phyloP scores from a whole-genome alignment of 306 rosid genomes.

The Astragalus membranaceus region DNA sequence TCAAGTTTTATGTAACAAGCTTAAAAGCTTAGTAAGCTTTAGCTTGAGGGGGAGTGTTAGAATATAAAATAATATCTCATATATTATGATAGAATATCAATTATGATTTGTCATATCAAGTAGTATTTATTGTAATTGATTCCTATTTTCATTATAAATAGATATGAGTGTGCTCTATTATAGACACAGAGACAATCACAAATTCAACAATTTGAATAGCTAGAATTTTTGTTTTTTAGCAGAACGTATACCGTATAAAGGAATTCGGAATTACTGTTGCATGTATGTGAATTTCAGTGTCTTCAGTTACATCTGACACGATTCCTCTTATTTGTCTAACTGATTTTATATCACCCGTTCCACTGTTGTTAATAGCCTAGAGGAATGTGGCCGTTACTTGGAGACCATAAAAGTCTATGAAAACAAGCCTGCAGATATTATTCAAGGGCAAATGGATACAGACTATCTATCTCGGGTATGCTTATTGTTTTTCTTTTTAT shows the following conservation, averaged over 20 bases:
- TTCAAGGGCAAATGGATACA: conserved; percentile 96
- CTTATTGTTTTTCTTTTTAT: not conserved
- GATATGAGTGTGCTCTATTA: too few relatives aligned
- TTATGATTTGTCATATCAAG: too few relatives aligned
- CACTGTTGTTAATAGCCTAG: conserved; percentile 49
- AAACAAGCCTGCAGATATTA: conserved; percentile 93
- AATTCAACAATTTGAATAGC: too few relatives aligned
- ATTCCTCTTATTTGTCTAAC: conserved; percentile 17
- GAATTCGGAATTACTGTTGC: not conserved
- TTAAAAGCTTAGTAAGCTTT: too few relatives aligned
- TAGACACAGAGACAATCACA: too few relatives aligned
- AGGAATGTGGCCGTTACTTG: conserved; percentile 98
- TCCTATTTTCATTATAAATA: too few relatives aligned
- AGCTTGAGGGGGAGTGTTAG: too few relatives aligned
- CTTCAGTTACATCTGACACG: conserved; percentile 3
- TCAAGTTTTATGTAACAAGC: too few relatives aligned
- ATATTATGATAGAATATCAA: too few relatives aligned
- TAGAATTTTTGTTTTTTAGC: not conserved
- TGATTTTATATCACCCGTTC: conserved; percentile 8
- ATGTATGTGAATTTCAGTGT: conserved; percentile 6
- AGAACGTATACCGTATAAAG: not conserved
- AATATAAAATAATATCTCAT: too few relatives aligned
- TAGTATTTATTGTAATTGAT: too few relatives aligned
- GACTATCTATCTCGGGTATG: conserved; percentile 87
- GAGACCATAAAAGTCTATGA: conserved; percentile 92